Conservation (phyloP, 1,284 basidiomycete genomes). For the Cutaneotrichosporon cutaneum region DNA sequence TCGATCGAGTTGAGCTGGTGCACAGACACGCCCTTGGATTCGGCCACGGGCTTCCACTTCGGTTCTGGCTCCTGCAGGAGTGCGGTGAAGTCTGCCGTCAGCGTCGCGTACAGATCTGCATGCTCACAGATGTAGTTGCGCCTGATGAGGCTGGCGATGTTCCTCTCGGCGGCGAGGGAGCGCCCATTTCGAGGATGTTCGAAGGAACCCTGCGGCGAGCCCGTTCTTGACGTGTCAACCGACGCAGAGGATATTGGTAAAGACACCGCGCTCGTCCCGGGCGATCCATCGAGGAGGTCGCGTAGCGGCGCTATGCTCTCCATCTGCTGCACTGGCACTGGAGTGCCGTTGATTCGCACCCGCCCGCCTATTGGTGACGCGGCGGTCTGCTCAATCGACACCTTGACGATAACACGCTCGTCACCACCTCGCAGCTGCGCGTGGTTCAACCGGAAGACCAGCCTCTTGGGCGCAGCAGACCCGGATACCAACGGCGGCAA, state of each 20-base stretch:
- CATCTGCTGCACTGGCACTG: slow-evolving; percentile 62
- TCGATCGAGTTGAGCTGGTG: slow-evolving; percentile 97
- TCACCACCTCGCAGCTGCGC: slow-evolving; percentile 59
- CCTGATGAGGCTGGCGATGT: slow-evolving; percentile 76
- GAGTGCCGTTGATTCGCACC: slow-evolving; percentile 78
- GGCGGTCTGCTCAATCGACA: slow-evolving; percentile 75
- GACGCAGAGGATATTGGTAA: slow-evolving; percentile 38
- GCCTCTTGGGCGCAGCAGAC: slow-evolving; percentile 58
- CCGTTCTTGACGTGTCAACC: slow-evolving; percentile 24
- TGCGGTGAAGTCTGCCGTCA: slow-evolving; percentile 74
- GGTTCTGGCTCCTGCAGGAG: slow-evolving; percentile 96
- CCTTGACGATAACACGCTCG: slow-evolving; percentile 73
- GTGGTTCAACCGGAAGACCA: slow-evolving; percentile 70
- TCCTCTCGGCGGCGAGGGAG: slow-evolving; percentile 67
- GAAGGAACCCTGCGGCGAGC: slow-evolving; percentile 23
- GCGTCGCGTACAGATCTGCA: not conserved
- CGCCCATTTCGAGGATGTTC: slow-evolving; percentile 54
- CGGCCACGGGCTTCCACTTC: slow-evolving; percentile 85
- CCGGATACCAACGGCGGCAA: slow-evolving; percentile 47
- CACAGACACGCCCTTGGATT: slow-evolving; percentile 83
- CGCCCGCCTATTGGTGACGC: slow-evolving; percentile 42
- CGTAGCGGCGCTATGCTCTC: slow-evolving; percentile 18
- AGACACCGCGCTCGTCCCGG: slow-evolving; percentile 44
- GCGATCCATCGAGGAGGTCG: slow-evolving; percentile 42
- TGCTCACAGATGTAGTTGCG: slow-evolving; percentile 81